Base-by-base conservation (phyloP, 1,139 yeast genomes). In the Candida dubliniensis region DNA sequence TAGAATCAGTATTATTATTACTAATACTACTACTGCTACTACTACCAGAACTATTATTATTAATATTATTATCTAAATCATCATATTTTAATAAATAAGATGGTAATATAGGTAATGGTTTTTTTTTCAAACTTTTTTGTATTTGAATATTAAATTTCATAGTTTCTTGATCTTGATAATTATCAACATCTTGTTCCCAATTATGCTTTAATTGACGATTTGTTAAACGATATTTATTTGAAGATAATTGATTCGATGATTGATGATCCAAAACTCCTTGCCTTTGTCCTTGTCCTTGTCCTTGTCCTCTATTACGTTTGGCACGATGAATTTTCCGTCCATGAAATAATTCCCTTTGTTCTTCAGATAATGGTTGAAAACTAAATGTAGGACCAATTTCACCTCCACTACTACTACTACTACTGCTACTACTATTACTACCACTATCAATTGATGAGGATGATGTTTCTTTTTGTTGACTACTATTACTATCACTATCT, bases 1-100 rank as follows among this genome's bases (percentile, higher is more conserved):
- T 60, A 7, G 65, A 60, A 37, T 59, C 59, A 0, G 64, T 59
- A n/a, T n/a, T n/a, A n/a, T n/a, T n/a, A n/a, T n/a, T n/a, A n/a
- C n/a, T n/a, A n/a, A n/a, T n/a, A n/a, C n/a, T n/a, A n/a, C n/a
- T n/a, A n/a, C n/a, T n/a, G 1, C 59, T 38, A 13, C 59, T 52
- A 23, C 59, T 35, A 38, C 61, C 63, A 0, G 64, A 59, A n/a
- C n/a, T n/a, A n/a, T n/a, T n/a, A n/a, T n/a, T n/a, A n/a, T n/a
- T n/a, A n/a, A n/a, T n/a, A n/a, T n/a, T n/a, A n/a, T n/a, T n/a
- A n/a, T n/a, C 63, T 0, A 64, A 59, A 31, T 65, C 64, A 52
- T 56, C 47, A 30, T 47, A 47, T 50, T 60, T 49, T 49, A 57
- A 53, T 60, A 54, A 57, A 55, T 51, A 56, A 8, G 47, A 49